Evolutionary conservation across 352 stramenopile genomes (phyloP).

Genomic region (Saprolegnia parasitica): DNA sequence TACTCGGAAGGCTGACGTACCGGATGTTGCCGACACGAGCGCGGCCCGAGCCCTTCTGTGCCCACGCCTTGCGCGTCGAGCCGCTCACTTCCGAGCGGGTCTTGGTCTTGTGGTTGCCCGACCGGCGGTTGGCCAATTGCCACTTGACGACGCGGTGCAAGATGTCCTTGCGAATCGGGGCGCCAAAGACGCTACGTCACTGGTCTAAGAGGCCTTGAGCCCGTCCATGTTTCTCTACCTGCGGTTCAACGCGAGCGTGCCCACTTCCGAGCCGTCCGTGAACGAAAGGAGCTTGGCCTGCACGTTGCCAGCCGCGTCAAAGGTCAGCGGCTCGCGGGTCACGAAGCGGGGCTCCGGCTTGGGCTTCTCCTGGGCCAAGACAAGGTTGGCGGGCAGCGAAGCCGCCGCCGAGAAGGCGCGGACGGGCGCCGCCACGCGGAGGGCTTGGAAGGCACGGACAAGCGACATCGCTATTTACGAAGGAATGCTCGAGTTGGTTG

Average conservation of each 20-base stretch:
- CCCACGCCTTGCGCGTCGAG: conserved; percentile 83
- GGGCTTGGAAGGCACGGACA: conserved; percentile 27
- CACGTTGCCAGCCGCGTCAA: conserved; percentile 53
- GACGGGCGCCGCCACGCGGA: conserved; percentile 14
- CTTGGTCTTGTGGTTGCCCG: conserved; percentile 87
- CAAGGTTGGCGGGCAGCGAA: conserved; percentile 47
- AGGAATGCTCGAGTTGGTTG: conserved; percentile 24
- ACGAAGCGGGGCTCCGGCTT: conserved; percentile 60
- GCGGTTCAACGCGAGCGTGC: conserved; percentile 52
- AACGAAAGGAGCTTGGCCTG: conserved; percentile 66
- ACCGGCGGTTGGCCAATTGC: conserved; percentile 77
- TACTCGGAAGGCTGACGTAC: conserved; percentile 12
- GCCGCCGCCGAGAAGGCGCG: conserved; percentile 24
- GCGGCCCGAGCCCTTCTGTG: conserved; percentile 82
- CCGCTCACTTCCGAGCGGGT: conserved; percentile 81
- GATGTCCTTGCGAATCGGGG: conserved; percentile 76
- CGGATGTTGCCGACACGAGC: conserved; percentile 83
- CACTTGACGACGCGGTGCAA: conserved; percentile 85
- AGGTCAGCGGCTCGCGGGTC: conserved; percentile 46
- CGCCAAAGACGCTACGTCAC: conserved; percentile 57
- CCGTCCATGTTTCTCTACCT: conserved; percentile 20
- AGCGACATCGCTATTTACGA: conserved; percentile 25
- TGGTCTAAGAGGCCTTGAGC: not conserved
- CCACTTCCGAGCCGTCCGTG: conserved; percentile 30
- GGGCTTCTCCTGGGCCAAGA: conserved; percentile 69